These are phyloP conservation scores for Cenococcum geophilum DNA, from an alignment of 495 filamentous ascomycete genomes.

Conservation along the genomic window DNA sequence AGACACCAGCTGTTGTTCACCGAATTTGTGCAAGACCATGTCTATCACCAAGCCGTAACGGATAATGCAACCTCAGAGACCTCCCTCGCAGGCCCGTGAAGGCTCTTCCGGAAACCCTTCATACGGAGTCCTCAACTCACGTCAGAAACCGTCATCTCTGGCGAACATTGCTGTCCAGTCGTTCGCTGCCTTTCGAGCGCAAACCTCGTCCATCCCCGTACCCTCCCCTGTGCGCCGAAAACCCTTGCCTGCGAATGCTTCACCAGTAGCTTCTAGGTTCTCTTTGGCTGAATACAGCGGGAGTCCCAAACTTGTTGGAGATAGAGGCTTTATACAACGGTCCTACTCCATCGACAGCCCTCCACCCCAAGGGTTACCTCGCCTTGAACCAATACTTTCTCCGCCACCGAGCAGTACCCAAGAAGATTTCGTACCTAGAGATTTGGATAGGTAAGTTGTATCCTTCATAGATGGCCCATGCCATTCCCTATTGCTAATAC, in stretches of 20 bases:
- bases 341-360: conserved; percentile 25
- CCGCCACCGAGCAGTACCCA: conserved; percentile 15
- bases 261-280: conserved; percentile 26
- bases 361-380: conserved; percentile 8
- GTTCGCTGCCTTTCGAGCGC: conserved; percentile 36
- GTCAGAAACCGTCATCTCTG: conserved; percentile 29
- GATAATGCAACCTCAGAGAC: conserved; percentile 22
- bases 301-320: conserved; percentile 2
- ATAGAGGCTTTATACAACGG: conserved; percentile 15
- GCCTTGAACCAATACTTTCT: conserved; percentile 18
- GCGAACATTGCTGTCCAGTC: conserved; percentile 33
- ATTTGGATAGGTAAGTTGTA: conserved; percentile 33
- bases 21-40: conserved; percentile 31
- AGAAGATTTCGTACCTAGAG: conserved; percentile 27
- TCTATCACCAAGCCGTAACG: conserved; percentile 7
- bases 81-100: conserved; percentile 15
- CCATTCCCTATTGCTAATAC: not conserved
- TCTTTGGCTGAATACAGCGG: conserved; percentile 21
- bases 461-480: not conserved
- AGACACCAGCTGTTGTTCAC: conserved; percentile 13
- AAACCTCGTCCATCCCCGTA: conserved; percentile 30
- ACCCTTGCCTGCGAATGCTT: conserved; percentile 30
- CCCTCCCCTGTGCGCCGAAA: conserved; percentile 35
- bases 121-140: conserved; percentile 10
- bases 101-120: conserved; percentile 5